Percentiles rank a stretch among this genome's conserved stretches.
These are phyloP conservation scores for Chytridiales sp. DNA, from an alignment of 371 early-diverging fungal species.

Conservation along the genomic window DNA sequence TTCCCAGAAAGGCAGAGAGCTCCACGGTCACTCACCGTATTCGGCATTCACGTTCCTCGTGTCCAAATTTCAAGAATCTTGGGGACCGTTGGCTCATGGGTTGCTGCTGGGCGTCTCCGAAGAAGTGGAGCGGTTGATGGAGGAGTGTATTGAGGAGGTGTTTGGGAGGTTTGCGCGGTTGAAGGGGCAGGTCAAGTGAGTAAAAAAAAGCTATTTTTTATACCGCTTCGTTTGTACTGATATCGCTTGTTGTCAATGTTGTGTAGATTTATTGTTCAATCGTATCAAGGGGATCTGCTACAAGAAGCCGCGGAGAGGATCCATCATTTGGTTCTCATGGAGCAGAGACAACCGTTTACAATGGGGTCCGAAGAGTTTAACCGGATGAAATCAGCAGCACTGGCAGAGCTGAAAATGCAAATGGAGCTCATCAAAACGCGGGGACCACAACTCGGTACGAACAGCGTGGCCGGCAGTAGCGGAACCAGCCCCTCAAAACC, in stretches of 20 bases:
- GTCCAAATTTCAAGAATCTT: slow-evolving; percentile 35
- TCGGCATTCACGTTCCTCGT: slow-evolving; percentile 39
- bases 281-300: slow-evolving; percentile 38
- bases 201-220: no score
- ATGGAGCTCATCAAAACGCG: slow-evolving; percentile 18
- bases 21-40: slow-evolving; percentile 36
- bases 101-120: slow-evolving; percentile 33
- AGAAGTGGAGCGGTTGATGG: slow-evolving; percentile 31
- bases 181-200: slow-evolving; percentile 38
- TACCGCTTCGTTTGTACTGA: neutral
- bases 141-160: slow-evolving; percentile 37
- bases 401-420: slow-evolving; percentile 34
- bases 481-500: neutral
- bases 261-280: slow-evolving; percentile 35
- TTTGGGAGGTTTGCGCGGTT: slow-evolving; percentile 43
- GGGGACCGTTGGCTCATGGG: slow-evolving; percentile 31
- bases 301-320: slow-evolving; percentile 29
- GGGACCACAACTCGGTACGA: neutral
- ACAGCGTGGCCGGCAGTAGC: neutral
- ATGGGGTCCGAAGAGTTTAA: slow-evolving; percentile 37
- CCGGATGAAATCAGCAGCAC: slow-evolving; percentile 27
- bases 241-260: neutral
- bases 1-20: slow-evolving; percentile 38
- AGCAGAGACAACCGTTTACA: slow-evolving; percentile 40
- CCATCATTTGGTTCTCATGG: slow-evolving; percentile 35